These are phyloP conservation scores for Pythium phragmitis DNA, from an alignment of 352 stramenopile species.

Conservation along the genomic window DNA sequence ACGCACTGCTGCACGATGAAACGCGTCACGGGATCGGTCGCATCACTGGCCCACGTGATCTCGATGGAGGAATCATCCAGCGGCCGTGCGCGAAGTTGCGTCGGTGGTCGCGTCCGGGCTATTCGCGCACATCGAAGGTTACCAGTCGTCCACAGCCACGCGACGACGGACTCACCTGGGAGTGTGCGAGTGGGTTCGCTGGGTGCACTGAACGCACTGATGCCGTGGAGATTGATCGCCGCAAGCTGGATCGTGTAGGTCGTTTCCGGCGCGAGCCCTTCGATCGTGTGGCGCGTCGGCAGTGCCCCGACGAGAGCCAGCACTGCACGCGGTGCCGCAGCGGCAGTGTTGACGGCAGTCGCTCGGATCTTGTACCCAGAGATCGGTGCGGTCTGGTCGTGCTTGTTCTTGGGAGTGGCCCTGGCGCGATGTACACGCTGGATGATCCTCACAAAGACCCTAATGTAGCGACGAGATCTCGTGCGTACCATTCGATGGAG, in stretches of 20 bases:
- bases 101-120: conserved; percentile 18
- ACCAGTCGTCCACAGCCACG: not conserved
- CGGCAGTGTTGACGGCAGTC: conserved; percentile 17
- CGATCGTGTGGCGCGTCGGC: conserved; percentile 30
- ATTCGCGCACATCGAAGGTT: not conserved
- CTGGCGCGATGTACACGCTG: not conserved
- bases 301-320: conserved; percentile 38
- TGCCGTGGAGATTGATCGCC: conserved; percentile 56
- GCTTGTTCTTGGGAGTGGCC: conserved; percentile 12
- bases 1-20: conserved; percentile 32
- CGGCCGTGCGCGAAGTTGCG: not conserved
- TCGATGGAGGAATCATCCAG: conserved; percentile 11
- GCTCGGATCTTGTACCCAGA: conserved; percentile 63
- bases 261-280: conserved; percentile 36
- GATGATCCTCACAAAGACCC: too few relatives aligned
- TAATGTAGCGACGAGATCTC: not conserved
- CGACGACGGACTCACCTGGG: conserved; percentile 23
- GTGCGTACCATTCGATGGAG: conserved; percentile 36
- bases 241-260: conserved; percentile 48
- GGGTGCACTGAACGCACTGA: conserved; percentile 45
- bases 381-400: conserved; percentile 51
- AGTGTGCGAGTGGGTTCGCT: conserved; percentile 35
- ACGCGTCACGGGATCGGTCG: conserved; percentile 1
- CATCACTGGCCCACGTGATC: conserved; percentile 10
- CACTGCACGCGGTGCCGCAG: conserved; percentile 14